Evolutionary conservation across 2,329 filamentous ascomycete genomes (phyloP), one percentile per base, ranked within the genome.

Genomic region (Amesomyces nigricolor): DNA sequence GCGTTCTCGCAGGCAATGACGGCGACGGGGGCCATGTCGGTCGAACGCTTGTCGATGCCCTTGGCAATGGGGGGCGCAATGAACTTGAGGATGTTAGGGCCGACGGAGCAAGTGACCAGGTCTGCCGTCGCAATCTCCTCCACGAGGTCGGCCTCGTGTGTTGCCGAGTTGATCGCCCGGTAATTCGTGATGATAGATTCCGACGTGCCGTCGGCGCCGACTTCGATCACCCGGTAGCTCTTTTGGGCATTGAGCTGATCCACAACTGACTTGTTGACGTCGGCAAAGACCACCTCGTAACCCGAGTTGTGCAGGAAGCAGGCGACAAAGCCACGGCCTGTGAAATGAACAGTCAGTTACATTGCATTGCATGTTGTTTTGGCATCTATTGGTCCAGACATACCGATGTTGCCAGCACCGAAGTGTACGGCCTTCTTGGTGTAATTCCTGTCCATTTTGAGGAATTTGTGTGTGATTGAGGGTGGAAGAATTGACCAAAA

Each of bases 1-100:
- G 90, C 90, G 73, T 99, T 99, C 78, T 99, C 94, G 74, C 94
- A 99, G 56, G 94, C 94, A 74, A 99, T 96, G 68, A 99, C 89
- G 19, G 91, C 85, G 42, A 97, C 74, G 7, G 92, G 91, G 60
- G 81, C 80, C 53, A 71, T 68, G 43, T 79, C 75, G 13, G 72
- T 68, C n/a, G 83, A 79, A 61, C 94, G 87, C 62, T 80, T 80
- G 69, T 92, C 86, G 61, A 99, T 89, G 63, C 89, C 94, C 79
- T 95, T 94, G 69, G 92, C 92, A 65, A 99, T 96, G 65, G 91
- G 88, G 22, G 92, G 89, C 46, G 94, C 94, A 68, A 99, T 94
- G 74, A 96, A 96, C 75, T 89, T 91, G 69, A 99, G 87, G 68
- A 99, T 87, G 73, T 91, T 95, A 66, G 94, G 94, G 44, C 94